Evolutionary conservation across 2,329 filamentous ascomycete species (phyloP), one percentile per base, ranked within the genome.

Genomic region (Juglanconis juglandina): DNA sequence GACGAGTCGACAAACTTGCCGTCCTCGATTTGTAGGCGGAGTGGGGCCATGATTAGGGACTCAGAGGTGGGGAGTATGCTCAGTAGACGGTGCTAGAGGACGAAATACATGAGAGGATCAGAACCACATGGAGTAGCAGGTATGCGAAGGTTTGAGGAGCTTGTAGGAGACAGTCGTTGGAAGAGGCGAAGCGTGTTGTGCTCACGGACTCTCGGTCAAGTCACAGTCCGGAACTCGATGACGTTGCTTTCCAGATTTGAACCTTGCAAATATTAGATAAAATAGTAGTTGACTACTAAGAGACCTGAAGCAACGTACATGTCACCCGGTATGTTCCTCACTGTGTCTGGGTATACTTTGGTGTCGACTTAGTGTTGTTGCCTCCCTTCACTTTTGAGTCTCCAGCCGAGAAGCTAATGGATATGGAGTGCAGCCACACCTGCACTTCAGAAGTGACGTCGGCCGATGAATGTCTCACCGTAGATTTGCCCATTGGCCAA

Each of bases 21-120:
- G 66, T 95, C 89, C 69, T 97, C 91, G 68, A 99, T 94, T 32
- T 85, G 87, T 54, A 99, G 81, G 56, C 90, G 87, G 56, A 94
- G 84, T 30, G 86, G 79, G 63, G 88, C 79, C 92, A 96, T 96
- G 66, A 61, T 39, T 39, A 50, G 33, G 17, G 32, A 39, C 4
- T n/a, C n/a, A 46, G 42, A 5, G n/a, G 6, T 32, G 17, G 11
- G 11, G 17, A 33, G 5, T 34, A 33, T 34, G 17, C 24, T n/a
- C 17, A 13, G 10, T 32, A 34, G 13, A 55, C 9, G 34, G n/a
- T n/a, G 10, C 44, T 35, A 35, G 35, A 32, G 17, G n/a, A 24
- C 14, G 42, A 46, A 46, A n/a, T n/a, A 46, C 5, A 46, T 1
- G 42, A 7, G n/a, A 46, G 8, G 5, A 46, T 17, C n/a, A 14